Percentiles rank a stretch among this genome's conserved stretches.
Evolutionary conservation across 768 basidiomycete species (phyloP).

Genomic region (Lentinus tigrinus): DNA sequence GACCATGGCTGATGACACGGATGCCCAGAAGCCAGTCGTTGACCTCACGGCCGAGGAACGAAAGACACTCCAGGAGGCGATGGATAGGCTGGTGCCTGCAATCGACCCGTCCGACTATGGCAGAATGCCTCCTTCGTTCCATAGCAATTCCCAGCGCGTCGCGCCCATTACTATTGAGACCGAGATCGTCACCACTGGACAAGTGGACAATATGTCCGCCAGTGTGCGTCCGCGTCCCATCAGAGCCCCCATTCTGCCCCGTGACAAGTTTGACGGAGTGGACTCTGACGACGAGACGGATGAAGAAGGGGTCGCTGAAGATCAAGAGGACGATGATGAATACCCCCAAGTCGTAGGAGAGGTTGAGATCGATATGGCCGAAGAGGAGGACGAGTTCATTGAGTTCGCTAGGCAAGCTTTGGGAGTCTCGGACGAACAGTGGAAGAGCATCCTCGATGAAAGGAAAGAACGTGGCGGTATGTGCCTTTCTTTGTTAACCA

Average conservation of each 20-base stretch:
- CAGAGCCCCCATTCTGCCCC: constrained; percentile 76
- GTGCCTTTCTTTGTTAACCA: no score
- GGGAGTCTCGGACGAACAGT: constrained; percentile 87
- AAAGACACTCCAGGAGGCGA: constrained; percentile 55
- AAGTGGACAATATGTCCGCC: neutral
- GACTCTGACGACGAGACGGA: constrained; percentile 89
- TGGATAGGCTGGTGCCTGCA: constrained; percentile 80
- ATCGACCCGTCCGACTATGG: constrained; percentile 87
- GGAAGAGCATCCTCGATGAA: constrained; percentile 82
- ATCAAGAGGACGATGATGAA: constrained; percentile 73
- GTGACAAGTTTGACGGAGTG: constrained; percentile 88
- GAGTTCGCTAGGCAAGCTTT: constrained; percentile 92
- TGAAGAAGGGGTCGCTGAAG: constrained; percentile 52
- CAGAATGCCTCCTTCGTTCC: constrained; percentile 72
- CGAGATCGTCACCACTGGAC: constrained; percentile 30
- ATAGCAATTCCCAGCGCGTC: constrained; percentile 68
- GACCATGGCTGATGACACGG: constrained; percentile 36
- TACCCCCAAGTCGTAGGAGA: constrained; percentile 82
- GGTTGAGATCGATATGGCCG: constrained; percentile 86
- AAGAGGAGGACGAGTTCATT: constrained; percentile 93
- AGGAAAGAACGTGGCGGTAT: constrained; percentile 79
- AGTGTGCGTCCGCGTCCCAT: constrained; percentile 43
- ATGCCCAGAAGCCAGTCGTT: constrained; percentile 4
- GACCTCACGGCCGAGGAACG: constrained; percentile 14
- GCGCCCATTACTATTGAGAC: constrained; percentile 44